Evolutionary conservation across 2,329 filamentous ascomycete genomes (phyloP), one percentile per base, ranked within the genome.

Genomic region (Reticulascus tulasneorum): DNA sequence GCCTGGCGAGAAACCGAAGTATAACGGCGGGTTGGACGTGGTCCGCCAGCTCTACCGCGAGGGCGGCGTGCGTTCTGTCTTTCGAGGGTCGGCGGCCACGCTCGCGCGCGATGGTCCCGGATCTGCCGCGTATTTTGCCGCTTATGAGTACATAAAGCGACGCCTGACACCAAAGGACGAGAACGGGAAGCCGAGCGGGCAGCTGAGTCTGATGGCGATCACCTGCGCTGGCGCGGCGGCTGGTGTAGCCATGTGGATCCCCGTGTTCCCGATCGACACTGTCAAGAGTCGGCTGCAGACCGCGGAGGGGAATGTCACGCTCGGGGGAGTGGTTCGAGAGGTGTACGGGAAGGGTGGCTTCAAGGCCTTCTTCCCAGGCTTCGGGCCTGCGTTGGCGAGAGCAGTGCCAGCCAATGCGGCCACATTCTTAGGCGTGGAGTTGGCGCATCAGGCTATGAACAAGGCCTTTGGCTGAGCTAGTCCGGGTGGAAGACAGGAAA

Each of bases 181-280:
- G 4, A 78, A 75, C 0, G 88, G 87, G 17, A 80, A 83, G 55
- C 76, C 85, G 3, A 77, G 73, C 5, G 90, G 89, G 26, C 72
- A 93, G 51, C 66, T 97, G 39, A 91, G 84, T 53, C 70, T 98
- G 45, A 68, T 78, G 3, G 93, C 93, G 9, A 77, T 98, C 38
- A 87, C 90, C 52, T 77, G 79, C 19, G 93, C 93, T 3, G 93
- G 93, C 51, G 93, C 86, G 45, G 86, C 83, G 5, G 93, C 93
- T 0, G 93, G 93, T 55, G 79, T 98, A 18, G 93, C 93, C 45
- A 98, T 98, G 93, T 98, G 93, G 93, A 93, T 96, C 49, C 90
- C 93, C 35, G 90, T 98, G 26, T 98, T 98, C 77, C 93, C 93
- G 16, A 77, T 98, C 47, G 93, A 98, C 57, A 98, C 93, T 0